Evolutionary conservation across 306 rosid species (phyloP).

Genomic region (Ammopiptanthus mongolicus): DNA sequence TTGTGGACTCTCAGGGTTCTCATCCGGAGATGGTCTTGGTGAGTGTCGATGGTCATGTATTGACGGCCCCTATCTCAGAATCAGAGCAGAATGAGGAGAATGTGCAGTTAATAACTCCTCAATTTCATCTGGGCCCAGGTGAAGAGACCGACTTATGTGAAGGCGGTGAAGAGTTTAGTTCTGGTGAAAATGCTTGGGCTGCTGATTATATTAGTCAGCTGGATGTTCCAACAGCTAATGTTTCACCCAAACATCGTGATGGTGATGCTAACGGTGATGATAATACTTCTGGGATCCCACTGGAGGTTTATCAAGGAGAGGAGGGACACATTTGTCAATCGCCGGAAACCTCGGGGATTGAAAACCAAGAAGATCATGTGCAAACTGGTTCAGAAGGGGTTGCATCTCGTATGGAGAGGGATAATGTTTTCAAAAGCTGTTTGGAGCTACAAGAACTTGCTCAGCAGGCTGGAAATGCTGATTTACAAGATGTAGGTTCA

Average conservation of each 20-base stretch:
- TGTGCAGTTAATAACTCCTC: constrained; percentile 74
- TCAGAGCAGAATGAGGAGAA: constrained; percentile 61
- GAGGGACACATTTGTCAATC: constrained; percentile 31
- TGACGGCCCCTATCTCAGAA: constrained; percentile 82
- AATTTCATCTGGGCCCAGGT: constrained; percentile 86
- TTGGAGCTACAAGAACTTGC: constrained; percentile 43
- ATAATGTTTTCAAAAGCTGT: constrained; percentile 54
- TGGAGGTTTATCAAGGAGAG: constrained; percentile 44
- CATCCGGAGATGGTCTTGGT: constrained; percentile 83
- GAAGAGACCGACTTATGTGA: constrained; percentile 70
- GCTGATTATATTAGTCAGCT: constrained; percentile 55
- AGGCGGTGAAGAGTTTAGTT: constrained; percentile 53
- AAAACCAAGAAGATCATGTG: constrained; percentile 31
- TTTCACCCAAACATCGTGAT: neutral
- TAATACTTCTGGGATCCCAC: constrained; percentile 12
- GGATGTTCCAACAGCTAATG: constrained; percentile 36
- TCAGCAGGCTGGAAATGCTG: constrained; percentile 27
- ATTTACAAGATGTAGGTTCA: constrained; percentile 26
- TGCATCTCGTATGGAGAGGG: constrained; percentile 21
- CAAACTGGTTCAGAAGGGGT: constrained; percentile 40
- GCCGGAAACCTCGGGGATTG: constrained; percentile 27
- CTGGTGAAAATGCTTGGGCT: constrained; percentile 66
- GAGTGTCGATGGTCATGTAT: constrained; percentile 87
- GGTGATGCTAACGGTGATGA: constrained; percentile 12
- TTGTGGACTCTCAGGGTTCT: constrained; percentile 51